Conservation (phyloP, 2,329 filamentous ascomycete genomes). For the Penicillium sp. region DNA sequence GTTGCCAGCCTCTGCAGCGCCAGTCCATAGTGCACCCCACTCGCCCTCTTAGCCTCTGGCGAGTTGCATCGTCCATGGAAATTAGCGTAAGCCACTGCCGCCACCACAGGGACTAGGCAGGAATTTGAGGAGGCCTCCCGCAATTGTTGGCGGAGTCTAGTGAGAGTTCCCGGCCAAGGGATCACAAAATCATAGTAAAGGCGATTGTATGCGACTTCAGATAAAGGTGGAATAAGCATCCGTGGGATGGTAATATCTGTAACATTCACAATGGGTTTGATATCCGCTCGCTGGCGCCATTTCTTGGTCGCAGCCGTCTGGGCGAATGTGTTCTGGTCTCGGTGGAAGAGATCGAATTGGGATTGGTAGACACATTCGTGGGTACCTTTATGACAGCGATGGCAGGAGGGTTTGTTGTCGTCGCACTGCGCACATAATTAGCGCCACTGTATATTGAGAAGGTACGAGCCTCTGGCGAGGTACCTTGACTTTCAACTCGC, state of each 20-base stretch:
- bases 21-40: constrained; percentile 17
- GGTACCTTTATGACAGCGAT: constrained; percentile 14
- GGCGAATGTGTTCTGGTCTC: constrained; percentile 20
- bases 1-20: constrained; percentile 18
- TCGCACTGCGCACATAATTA: constrained; percentile 19
- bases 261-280: background rate
- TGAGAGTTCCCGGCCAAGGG: constrained; percentile 11
- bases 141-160: constrained; percentile 12
- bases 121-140: constrained; percentile 8
- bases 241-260: background rate
- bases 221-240: background rate
- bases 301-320: constrained; percentile 16
- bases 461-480: no score
- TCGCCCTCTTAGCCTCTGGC: constrained; percentile 15
- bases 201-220: constrained; percentile 19
- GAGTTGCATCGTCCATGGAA: constrained; percentile 18
- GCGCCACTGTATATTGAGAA: background rate
- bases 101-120: constrained; percentile 16
- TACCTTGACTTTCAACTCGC: constrained; percentile 24
- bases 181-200: constrained; percentile 23
- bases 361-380: constrained; percentile 18
- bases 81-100: constrained; percentile 22
- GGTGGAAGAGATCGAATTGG: constrained; percentile 19
- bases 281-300: constrained; percentile 23
- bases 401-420: constrained; percentile 11